These are phyloP conservation scores for Amaranthus hypochondriacus DNA, from an alignment of 148 eudicot species.

Conservation along the genomic window DNA sequence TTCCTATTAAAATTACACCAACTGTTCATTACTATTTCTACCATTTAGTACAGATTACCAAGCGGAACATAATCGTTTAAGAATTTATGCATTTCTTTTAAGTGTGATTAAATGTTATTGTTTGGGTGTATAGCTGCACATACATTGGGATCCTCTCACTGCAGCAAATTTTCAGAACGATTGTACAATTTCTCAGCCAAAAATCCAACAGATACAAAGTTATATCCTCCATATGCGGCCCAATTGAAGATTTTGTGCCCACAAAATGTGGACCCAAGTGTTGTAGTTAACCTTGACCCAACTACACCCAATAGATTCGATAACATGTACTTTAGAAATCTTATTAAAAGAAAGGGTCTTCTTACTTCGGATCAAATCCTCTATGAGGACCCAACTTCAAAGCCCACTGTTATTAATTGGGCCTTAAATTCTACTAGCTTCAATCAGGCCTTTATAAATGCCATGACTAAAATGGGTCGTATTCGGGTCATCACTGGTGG, in stretches of 20 bases:
- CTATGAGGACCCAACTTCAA: slow-evolving; percentile 52
- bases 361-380: slow-evolving; percentile 70
- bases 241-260: slow-evolving; percentile 60
- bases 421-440: slow-evolving; percentile 20
- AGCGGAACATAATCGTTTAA: too few relatives aligned
- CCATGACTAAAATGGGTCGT: slow-evolving; percentile 32
- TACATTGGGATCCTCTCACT: slow-evolving; percentile 71
- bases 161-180: slow-evolving; percentile 52
- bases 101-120: not conserved
- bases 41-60: too few relatives aligned
- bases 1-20: too few relatives aligned
- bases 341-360: slow-evolving; percentile 57
- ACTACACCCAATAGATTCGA: slow-evolving; percentile 58
- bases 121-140: slow-evolving; percentile 45
- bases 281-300: slow-evolving; percentile 79
- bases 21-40: too few relatives aligned
- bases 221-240: slow-evolving; percentile 40
- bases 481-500: slow-evolving; percentile 25
- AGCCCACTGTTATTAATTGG: slow-evolving; percentile 34
- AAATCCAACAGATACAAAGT: slow-evolving; percentile 49
- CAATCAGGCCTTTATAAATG: slow-evolving; percentile 19
- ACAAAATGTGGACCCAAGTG: slow-evolving; percentile 49
- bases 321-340: slow-evolving; percentile 49
- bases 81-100: not conserved
- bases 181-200: slow-evolving; percentile 45